These are phyloP conservation scores for Alternaria metachromatica DNA, from an alignment of 2,329 filamentous ascomycete species.

Conservation along the genomic window DNA sequence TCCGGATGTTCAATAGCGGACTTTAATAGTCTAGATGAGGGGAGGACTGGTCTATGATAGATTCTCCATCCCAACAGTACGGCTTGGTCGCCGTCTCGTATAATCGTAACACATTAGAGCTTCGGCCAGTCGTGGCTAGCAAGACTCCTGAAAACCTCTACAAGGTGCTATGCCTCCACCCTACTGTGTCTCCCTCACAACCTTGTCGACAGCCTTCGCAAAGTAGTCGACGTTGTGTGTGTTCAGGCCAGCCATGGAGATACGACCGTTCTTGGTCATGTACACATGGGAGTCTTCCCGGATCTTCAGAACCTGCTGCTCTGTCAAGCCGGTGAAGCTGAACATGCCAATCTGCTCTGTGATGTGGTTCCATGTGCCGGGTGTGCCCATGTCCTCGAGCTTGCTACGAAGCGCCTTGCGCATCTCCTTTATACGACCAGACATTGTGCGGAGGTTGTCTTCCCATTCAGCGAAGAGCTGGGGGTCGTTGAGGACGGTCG, in stretches of 20 bases:
- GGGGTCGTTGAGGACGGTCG: conserved; percentile 81
- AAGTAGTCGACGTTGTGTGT: conserved; percentile 92
- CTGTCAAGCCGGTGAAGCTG: conserved; percentile 83
- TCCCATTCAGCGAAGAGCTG: conserved; percentile 90
- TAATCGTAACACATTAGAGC: background rate
- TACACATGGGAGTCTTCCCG: conserved; percentile 77
- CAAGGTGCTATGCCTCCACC: background rate
- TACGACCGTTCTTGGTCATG: conserved; percentile 97
- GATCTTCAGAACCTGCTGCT: conserved; percentile 75
- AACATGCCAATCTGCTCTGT: conserved; percentile 99
- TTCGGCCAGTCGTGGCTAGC: background rate
- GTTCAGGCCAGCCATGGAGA: conserved; percentile 98
- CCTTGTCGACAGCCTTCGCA: conserved; percentile 84
- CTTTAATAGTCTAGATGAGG: background rate
- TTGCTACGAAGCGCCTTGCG: conserved; percentile 76
- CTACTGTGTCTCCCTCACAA: conserved; percentile 66
- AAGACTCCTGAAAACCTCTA: background rate
- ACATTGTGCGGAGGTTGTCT: conserved; percentile 90
- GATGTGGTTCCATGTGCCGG: conserved; percentile 95
- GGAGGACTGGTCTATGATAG: background rate
- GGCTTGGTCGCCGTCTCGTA: background rate
- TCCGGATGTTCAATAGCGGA: background rate
- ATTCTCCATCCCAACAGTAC: background rate
- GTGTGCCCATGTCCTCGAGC: conserved; percentile 84
- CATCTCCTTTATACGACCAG: conserved; percentile 93